These are phyloP conservation scores for Borovskyia barvae DNA, from an alignment of 208 protist genomes.

Conservation along the genomic window DNA sequence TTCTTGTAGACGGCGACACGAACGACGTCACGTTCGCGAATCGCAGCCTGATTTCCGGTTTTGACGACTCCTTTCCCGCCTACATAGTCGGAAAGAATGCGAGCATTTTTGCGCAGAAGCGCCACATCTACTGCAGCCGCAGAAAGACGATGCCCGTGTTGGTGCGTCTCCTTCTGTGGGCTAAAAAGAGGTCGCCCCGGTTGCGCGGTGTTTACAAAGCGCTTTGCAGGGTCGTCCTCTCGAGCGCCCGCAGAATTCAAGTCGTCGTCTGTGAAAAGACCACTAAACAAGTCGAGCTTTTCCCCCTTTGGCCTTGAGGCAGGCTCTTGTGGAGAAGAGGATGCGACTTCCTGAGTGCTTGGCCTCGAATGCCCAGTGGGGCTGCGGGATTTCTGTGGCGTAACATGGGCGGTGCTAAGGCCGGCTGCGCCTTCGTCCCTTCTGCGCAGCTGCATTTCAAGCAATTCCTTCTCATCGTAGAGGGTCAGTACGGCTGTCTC, in stretches of 20 bases:
- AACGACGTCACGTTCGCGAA: conserved; percentile 80
- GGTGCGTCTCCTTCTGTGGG: conserved; percentile 5
- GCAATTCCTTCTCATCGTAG: conserved; percentile 71
- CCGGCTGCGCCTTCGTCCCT: conserved; percentile 8
- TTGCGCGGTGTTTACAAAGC: conserved; percentile 9
- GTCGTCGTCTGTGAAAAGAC: conserved; percentile 4
- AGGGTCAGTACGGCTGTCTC: conserved; percentile 62
- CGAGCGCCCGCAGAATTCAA: background rate
- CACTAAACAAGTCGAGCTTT: conserved; percentile 22
- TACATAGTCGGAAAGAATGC: conserved; percentile 85
- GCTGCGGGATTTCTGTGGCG: too few relatives aligned
- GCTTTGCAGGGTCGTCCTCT: background rate
- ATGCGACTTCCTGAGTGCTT: background rate
- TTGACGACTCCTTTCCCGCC: conserved; percentile 66
- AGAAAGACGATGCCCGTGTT: background rate
- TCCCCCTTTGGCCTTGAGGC: background rate
- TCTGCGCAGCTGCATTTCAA: conserved; percentile 51
- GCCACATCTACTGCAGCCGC: conserved; percentile 46
- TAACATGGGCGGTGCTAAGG: background rate
- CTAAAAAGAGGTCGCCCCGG: conserved; percentile 16
- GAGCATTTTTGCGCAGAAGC: conserved; percentile 65
- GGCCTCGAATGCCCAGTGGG: background rate
- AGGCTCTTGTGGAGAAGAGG: background rate
- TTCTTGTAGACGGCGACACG: conserved; percentile 82
- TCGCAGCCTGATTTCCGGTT: conserved; percentile 55